These are phyloP conservation scores for Centella asiatica DNA, from an alignment of 129 eudicot species.

Conservation along the genomic window DNA sequence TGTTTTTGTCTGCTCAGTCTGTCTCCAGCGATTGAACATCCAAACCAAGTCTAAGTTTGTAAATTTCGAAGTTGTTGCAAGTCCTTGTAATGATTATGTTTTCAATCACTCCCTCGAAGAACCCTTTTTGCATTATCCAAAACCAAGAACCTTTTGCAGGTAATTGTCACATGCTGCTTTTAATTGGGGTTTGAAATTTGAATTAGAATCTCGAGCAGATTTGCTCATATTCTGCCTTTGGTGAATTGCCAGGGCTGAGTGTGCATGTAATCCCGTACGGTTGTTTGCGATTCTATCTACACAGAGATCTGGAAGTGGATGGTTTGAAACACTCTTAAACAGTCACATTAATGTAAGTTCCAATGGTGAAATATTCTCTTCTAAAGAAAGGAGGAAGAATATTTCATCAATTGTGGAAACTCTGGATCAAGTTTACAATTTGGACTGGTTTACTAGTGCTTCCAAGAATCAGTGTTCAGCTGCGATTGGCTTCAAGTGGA, in stretches of 20 bases:
- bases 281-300: constrained; percentile 70
- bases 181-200: background rate
- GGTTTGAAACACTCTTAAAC: constrained; percentile 88
- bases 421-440: constrained; percentile 70
- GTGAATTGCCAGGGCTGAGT: constrained; percentile 46
- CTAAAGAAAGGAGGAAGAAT: constrained; percentile 54
- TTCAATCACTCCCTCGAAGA: constrained; percentile 20
- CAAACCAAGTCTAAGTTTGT: constrained; percentile 16
- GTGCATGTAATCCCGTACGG: constrained; percentile 55
- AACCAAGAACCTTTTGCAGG: constrained; percentile 73
- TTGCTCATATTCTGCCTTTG: background rate
- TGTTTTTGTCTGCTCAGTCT: constrained; percentile 40
- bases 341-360: constrained; percentile 83
- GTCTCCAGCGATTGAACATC: constrained; percentile 33
- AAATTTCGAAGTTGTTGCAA: constrained; percentile 22
- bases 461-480: constrained; percentile 82
- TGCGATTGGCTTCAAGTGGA: constrained; percentile 97
- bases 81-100: constrained; percentile 18
- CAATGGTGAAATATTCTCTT: constrained; percentile 83
- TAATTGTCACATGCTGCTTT: constrained; percentile 5
- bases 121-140: constrained; percentile 75
- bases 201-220: background rate
- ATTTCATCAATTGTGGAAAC: constrained; percentile 48
- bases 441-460: constrained; percentile 88
- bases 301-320: constrained; percentile 98